Evolutionary conservation across 148 eudicot species (phyloP), one percentile per base, ranked within the genome.

Genomic region (Pharnaceum exiguum): DNA sequence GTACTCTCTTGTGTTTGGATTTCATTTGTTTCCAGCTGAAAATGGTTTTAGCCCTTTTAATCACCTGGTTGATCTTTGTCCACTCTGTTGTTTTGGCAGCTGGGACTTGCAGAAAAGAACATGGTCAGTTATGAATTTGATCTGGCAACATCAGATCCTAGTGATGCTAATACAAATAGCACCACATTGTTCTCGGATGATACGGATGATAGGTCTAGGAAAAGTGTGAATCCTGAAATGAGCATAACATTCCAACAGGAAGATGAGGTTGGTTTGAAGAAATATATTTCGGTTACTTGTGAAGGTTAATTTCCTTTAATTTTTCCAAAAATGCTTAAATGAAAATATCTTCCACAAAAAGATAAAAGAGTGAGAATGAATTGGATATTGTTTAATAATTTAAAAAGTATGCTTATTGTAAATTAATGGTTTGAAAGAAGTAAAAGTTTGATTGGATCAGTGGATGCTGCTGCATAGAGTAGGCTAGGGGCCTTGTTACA

Each of bases 131-230:
- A 76, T 69, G 90, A 88, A 65, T 64, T 85, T 61, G 89, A 88
- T 75, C 44, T 64, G 28, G 85, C 71, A 65, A 78, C 75, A 60
- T 93, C 99, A 19, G 99, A 88, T 60, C 99, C 77, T 35, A 93
- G 96, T 63, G 99, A 93, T 83, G 91, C 83, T 54, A 83, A 93
- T 66, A 88, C 99, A 59, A 93, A 83, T 57, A 93, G 98, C 74
- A 79, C 98, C 10, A 93, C 87, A 44, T 63, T 85, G 59, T 85
- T 93, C 71, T 93, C 99, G 3, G 99, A 93, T 77, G 99, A 93
- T 75, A 88, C 99, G 11, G 99, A 93, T 57, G 98, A 93, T 55
- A 83, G 65, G 73, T 79, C 90, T 46, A 73, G 80, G 31, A 85
- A 67, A 66, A 76, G 68, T 76, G 71, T 70, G 33, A 79, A 85